Percentiles rank a stretch among this genome's conserved stretches.
Conservation (phyloP, 2,329 filamentous ascomycete species). For the Aspergillus ibericus region DNA sequence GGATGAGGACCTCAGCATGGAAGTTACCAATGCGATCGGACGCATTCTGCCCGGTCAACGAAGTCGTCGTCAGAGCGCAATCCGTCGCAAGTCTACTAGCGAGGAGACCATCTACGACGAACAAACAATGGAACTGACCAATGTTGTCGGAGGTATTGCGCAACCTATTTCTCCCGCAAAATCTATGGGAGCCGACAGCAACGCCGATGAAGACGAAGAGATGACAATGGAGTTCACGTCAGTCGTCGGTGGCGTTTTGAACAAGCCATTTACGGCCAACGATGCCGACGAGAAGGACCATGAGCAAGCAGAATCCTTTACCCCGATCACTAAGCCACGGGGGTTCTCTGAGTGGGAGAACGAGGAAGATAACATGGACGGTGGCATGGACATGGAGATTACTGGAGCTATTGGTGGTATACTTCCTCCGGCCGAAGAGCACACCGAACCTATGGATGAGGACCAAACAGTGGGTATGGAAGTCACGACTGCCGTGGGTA, state of each 20-base stretch:
- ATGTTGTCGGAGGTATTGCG: slow-evolving; percentile 44
- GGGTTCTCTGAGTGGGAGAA: slow-evolving; percentile 25
- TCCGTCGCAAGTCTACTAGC: slow-evolving; percentile 45
- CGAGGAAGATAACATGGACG: slow-evolving; percentile 32
- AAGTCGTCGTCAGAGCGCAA: slow-evolving; percentile 32
- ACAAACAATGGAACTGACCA: slow-evolving; percentile 50
- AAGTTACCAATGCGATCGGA: slow-evolving; percentile 81
- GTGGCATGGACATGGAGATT: slow-evolving; percentile 61
- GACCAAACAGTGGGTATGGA: slow-evolving; percentile 64
- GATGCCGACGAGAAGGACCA: slow-evolving; percentile 14
- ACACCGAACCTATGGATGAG: slow-evolving; percentile 39
- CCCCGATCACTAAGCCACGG: slow-evolving; percentile 21
- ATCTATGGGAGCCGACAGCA: slow-evolving; percentile 29
- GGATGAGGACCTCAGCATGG: slow-evolving; percentile 83
- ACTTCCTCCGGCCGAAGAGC: slow-evolving; percentile 40
- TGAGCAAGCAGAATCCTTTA: slow-evolving; percentile 10
- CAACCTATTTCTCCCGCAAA: slow-evolving; percentile 27
- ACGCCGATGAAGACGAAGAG: slow-evolving; percentile 43
- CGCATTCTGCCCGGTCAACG: slow-evolving; percentile 63
- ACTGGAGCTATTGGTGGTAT: slow-evolving; percentile 49
- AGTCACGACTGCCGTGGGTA: slow-evolving; percentile 64
- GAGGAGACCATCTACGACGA: slow-evolving; percentile 49
- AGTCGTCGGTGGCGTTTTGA: slow-evolving; percentile 45
- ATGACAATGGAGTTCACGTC: slow-evolving; percentile 52
- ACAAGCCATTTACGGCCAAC: slow-evolving; percentile 21